Conservation (phyloP, 73 alveolate species). For the Strombidium stylifer region DNA sequence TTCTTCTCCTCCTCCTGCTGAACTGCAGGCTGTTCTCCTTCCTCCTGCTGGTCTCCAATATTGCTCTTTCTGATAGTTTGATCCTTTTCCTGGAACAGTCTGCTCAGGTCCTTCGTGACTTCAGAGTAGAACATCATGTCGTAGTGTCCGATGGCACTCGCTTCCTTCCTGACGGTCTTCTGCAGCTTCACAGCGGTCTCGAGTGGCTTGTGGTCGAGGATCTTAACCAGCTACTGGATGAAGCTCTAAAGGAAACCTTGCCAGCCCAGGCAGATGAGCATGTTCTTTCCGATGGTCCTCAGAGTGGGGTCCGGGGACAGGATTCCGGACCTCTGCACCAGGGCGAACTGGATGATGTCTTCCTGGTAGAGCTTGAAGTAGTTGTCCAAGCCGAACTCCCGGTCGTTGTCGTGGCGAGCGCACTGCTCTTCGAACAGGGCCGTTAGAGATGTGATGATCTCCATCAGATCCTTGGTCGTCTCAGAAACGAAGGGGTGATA, state of each 20-base stretch:
- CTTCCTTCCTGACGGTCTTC: slow-evolving; percentile 3
- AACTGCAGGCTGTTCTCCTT: neutral
- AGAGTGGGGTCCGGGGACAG: slow-evolving; percentile 13
- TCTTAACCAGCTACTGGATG: slow-evolving; percentile 1
- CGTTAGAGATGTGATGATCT: neutral
- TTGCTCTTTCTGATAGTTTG: neutral
- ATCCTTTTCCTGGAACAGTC: slow-evolving; percentile 2
- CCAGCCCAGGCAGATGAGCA: neutral
- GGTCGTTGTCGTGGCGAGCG: no score
- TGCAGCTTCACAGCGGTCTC: slow-evolving; percentile 18
- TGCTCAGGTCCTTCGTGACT: slow-evolving; percentile 22
- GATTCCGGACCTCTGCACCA: slow-evolving; percentile 24
- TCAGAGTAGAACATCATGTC: slow-evolving; percentile 46
- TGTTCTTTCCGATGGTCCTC: slow-evolving; percentile 12
- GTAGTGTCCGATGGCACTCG: slow-evolving; percentile 28
- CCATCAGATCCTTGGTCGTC: neutral
- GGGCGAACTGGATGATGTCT: slow-evolving; percentile 7
- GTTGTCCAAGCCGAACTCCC: neutral
- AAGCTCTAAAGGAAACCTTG: neutral
- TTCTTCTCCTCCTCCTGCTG: slow-evolving; percentile 23
- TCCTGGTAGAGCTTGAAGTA: slow-evolving; percentile 5
- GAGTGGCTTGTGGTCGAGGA: slow-evolving; percentile 15
- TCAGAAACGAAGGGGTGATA: slow-evolving; percentile 26
- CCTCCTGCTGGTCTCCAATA: neutral
- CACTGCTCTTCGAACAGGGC: no score